Conservation (phyloP, 495 filamentous ascomycete species). For the Neurospora sp. region DNA sequence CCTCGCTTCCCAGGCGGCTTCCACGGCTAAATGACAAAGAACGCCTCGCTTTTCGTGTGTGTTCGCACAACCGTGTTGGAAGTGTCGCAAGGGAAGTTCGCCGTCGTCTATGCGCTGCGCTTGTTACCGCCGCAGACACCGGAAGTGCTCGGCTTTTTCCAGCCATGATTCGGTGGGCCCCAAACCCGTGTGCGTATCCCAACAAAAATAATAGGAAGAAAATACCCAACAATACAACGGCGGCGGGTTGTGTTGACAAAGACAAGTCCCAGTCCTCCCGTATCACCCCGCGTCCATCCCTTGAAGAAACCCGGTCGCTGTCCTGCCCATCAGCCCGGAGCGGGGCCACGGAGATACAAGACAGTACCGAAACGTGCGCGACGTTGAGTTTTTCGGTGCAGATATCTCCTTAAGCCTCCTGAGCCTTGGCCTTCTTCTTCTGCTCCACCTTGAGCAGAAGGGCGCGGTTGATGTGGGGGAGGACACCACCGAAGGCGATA, state of each 20-base stretch:
- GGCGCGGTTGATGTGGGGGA: slow-evolving; percentile 97
- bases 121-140: neutral
- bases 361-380: neutral
- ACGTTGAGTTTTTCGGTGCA: neutral
- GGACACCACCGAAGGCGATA: slow-evolving; percentile 95
- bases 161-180: neutral
- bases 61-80: neutral
- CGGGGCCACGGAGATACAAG: neutral
- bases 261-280: neutral
- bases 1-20: neutral
- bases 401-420: slow-evolving; percentile 36
- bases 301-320: neutral
- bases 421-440: slow-evolving; percentile 88
- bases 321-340: neutral
- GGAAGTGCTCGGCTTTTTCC: neutral
- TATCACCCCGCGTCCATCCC: neutral
- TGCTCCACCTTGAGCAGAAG: slow-evolving; percentile 97
- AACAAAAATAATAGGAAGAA: neutral
- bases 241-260: neutral
- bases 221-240: neutral
- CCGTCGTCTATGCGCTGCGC: neutral
- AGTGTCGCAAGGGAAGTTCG: neutral
- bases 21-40: neutral
- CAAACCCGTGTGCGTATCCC: neutral
- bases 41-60: neutral